Conservation (phyloP, 768 basidiomycete genomes). For the Auricularia sp. region DNA sequence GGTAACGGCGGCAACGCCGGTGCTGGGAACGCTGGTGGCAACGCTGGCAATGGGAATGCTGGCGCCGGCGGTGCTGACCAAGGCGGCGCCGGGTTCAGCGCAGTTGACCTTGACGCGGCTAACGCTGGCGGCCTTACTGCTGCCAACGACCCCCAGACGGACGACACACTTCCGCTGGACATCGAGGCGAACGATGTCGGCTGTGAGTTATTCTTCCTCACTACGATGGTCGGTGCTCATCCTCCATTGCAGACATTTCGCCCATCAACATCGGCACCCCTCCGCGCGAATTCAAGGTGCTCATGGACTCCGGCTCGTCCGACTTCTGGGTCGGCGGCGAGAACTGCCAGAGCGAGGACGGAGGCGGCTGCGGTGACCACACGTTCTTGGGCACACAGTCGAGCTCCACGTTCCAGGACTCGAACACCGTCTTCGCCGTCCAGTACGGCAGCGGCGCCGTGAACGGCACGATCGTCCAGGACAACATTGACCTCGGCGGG, state of each 20-base stretch:
- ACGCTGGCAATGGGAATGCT: background rate
- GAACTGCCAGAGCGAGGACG: conserved; percentile 28
- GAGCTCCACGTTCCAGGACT: conserved; percentile 53
- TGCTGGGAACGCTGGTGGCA: background rate
- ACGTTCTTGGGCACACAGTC: conserved; percentile 50
- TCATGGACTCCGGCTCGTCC: conserved; percentile 64
- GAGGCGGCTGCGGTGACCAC: conserved; percentile 41
- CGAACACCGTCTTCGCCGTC: conserved; percentile 41
- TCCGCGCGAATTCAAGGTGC: conserved; percentile 39
- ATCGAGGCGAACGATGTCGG: conserved; percentile 55
- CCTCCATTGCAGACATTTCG: conserved; percentile 21
- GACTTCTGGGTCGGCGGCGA: conserved; percentile 59
- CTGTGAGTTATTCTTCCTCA: conserved; percentile 20
- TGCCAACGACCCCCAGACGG: conserved; percentile 31
- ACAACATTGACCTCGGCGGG: conserved; percentile 55
- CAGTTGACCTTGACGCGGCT: conserved; percentile 27
- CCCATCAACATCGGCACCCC: conserved; percentile 58
- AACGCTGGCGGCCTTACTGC: conserved; percentile 29
- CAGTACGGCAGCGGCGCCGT: conserved; percentile 64
- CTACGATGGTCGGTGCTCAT: background rate
- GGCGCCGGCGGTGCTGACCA: conserved; percentile 3
- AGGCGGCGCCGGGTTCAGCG: conserved; percentile 21
- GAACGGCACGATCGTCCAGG: conserved; percentile 50
- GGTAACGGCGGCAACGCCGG: conserved; percentile 7
- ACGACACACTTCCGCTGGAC: conserved; percentile 53